Conservation (phyloP, 805 yeast genomes). For the Danielia reshetovae region DNA sequence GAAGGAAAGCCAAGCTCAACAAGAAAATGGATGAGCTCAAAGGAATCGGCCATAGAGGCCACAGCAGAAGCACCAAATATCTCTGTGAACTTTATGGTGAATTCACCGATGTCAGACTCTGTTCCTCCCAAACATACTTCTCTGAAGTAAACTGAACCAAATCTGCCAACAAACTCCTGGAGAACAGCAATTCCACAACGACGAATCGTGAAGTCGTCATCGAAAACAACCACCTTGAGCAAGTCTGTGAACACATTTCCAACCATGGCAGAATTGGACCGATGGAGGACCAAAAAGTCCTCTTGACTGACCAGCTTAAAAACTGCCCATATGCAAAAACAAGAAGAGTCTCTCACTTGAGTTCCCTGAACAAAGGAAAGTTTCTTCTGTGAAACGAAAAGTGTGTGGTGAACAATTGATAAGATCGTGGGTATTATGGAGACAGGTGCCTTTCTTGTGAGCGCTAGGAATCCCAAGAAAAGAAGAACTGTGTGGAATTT, state of each 20-base stretch:
- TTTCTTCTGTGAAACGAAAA: constrained; percentile 56
- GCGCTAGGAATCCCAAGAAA: constrained; percentile 44
- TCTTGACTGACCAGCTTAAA: constrained; percentile 35
- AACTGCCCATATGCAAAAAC: constrained; percentile 81
- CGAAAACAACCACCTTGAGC: constrained; percentile 58
- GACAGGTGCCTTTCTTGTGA: constrained; percentile 25
- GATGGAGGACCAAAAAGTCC: constrained; percentile 14
- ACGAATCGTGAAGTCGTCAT: constrained; percentile 67
- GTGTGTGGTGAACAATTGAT: constrained; percentile 39
- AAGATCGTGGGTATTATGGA: constrained; percentile 21
- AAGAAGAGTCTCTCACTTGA: constrained; percentile 78
- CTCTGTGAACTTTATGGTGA: constrained; percentile 53
- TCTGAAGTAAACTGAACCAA: constrained; percentile 42
- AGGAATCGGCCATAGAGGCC: constrained; percentile 18
- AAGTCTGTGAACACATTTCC: constrained; percentile 31
- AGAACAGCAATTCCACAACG: constrained; percentile 83
- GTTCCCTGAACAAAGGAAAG: constrained; percentile 54
- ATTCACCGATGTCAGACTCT: constrained; percentile 21
- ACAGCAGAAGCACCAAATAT: constrained; percentile 44
- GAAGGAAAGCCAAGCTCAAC: constrained; percentile 23
- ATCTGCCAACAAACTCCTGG: constrained; percentile 82
- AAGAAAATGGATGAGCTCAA: constrained; percentile 15
- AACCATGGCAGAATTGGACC: constrained; percentile 14
- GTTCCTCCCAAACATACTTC: constrained; percentile 8
- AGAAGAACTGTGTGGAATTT: constrained; percentile 58